Evolutionary conservation across 345 rosid species (phyloP), one percentile per base, ranked within the genome.

Genomic region (Populus nigra): DNA sequence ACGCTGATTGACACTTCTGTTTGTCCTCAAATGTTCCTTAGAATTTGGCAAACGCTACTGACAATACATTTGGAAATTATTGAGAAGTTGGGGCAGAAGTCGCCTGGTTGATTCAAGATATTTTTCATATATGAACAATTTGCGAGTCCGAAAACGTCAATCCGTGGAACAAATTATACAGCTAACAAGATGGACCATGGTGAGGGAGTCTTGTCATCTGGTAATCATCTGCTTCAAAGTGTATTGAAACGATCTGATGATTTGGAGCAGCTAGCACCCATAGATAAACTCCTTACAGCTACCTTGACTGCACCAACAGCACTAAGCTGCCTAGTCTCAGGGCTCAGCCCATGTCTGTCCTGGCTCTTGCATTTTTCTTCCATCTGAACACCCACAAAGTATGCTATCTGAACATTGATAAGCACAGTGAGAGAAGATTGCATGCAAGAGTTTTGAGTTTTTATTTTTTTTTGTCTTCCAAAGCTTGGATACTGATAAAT

Each of bases 291-390:
- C 87, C 99, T 88, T 50, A 95, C 92, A 6, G 98, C 99, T 27
- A 95, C 92, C 82, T 88, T 93, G 29, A 91, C 92, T 4, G 98
- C 91, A 69, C 94, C 99, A 7, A 95, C 93, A 38, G 86, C 89
- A 75, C 99, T 85, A 18, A 84, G 88, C 78, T 95, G 99, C 87
- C 87, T 86, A 77, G 82, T 91, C 88, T 89, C 97, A 0, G 91
- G 91, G 77, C 91, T 93, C 72, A 90, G 81, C 65, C 88, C 89
- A 35, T 81, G 84, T 72, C 82, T 78, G 20, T 79, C 90, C 68
- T 57, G 79, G 62, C 77, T 80, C 72, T 66, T 72, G 27, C 88
- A 78, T 65, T 89, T 84, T 83, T 86, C 92, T 78, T 92, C 97
- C 5, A 83, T 83, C 80, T 91, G 96, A 77, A 90, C 96, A 12